These are phyloP conservation scores for Ajuga chamaepitys DNA, from an alignment of 257 asterid species.

Conservation along the genomic window DNA sequence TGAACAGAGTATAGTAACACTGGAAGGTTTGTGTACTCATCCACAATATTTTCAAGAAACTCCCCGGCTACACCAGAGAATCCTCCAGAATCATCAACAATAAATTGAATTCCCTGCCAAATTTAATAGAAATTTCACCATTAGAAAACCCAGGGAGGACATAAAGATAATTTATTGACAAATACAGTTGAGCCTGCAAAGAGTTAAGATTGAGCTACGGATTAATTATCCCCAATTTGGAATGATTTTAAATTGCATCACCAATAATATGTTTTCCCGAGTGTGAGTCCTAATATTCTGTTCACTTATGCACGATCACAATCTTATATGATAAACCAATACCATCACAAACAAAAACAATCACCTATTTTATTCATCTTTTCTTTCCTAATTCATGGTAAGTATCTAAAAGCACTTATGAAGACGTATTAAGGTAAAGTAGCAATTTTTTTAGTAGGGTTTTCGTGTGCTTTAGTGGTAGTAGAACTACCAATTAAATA, in stretches of 20 bases:
- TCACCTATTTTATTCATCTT: neutral
- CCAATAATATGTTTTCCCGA: neutral
- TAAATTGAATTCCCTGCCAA: slow-evolving; percentile 76
- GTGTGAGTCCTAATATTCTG: no score
- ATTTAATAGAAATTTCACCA: neutral
- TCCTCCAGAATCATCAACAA: slow-evolving; percentile 81
- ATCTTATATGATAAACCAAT: neutral
- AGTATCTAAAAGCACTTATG: neutral
- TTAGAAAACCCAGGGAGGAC: neutral
- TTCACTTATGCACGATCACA: neutral
- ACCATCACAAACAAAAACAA: neutral
- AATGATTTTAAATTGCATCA: neutral
- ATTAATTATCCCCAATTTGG: neutral
- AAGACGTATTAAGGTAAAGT: neutral
- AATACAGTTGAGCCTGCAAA: neutral
- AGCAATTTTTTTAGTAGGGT: neutral
- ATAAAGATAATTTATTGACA: neutral
- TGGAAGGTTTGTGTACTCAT: slow-evolving; percentile 81
- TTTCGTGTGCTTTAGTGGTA: no score
- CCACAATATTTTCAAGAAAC: slow-evolving; percentile 78
- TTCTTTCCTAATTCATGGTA: neutral
- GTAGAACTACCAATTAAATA: no score
- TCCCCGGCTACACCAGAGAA: slow-evolving; percentile 85
- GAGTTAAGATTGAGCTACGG: neutral
- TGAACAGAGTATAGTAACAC: slow-evolving; percentile 67